Conservation (phyloP, 441 rosid species). For the Codiaeum variegatum region DNA sequence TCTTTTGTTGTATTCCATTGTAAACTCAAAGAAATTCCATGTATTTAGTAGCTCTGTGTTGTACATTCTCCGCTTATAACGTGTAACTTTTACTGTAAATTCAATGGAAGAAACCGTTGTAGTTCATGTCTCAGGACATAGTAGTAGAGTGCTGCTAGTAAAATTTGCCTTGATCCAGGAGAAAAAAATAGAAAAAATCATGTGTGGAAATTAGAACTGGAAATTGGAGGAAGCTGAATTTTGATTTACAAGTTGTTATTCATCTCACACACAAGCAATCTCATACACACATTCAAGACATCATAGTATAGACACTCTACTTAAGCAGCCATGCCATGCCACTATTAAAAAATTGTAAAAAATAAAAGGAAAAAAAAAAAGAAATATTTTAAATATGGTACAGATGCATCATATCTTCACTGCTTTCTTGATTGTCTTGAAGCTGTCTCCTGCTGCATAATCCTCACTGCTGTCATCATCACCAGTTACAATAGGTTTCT, state of each 20-base stretch:
- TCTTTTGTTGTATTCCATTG: neutral
- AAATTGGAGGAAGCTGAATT: neutral
- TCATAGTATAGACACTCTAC: conserved; percentile 14
- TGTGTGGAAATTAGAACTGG: neutral
- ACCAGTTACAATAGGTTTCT: conserved; percentile 56
- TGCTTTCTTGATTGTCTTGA: conserved; percentile 62
- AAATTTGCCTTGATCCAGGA: neutral
- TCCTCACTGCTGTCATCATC: conserved; percentile 48
- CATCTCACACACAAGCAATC: conserved; percentile 22
- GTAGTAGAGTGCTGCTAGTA: neutral
- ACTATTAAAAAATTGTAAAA: neutral
- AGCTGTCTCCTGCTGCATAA: conserved; percentile 43
- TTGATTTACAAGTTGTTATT: conserved; percentile 32
- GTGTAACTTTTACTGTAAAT: conserved; percentile 4
- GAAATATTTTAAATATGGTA: conserved; percentile 5
- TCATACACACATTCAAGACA: conserved; percentile 16
- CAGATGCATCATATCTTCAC: conserved; percentile 41
- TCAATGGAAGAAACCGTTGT: no score
- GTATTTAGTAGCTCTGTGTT: neutral
- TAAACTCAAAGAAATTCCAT: neutral
- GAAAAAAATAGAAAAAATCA: neutral
- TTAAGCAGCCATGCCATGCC: conserved; percentile 21
- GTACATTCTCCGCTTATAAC: neutral
- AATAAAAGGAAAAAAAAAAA: conserved; percentile 4
- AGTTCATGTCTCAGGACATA: neutral